Evolutionary conservation across 2,329 filamentous ascomycete species (phyloP).

Genomic region (Xylariomycetidae sp.): DNA sequence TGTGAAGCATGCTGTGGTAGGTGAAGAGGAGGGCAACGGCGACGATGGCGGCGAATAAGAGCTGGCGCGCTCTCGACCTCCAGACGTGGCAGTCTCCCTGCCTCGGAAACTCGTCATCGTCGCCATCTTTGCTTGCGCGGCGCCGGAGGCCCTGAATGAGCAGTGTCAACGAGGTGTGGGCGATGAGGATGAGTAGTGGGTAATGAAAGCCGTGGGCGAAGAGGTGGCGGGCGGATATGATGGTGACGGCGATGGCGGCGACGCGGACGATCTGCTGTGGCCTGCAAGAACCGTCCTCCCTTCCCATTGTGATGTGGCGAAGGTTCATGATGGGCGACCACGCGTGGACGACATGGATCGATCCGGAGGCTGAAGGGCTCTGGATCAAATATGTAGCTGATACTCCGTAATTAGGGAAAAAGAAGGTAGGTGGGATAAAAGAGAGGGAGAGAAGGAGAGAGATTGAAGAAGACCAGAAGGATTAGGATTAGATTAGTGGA

Average conservation of each 20-base stretch:
- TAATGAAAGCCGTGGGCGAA: slow-evolving; percentile 14
- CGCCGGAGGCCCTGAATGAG: slow-evolving; percentile 4
- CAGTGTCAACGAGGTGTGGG: slow-evolving; percentile 10
- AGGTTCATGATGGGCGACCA: too few relatives aligned
- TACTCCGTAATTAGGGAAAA: too few relatives aligned
- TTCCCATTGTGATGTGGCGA: too few relatives aligned
- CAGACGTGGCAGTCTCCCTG: slow-evolving; percentile 7
- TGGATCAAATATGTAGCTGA: too few relatives aligned
- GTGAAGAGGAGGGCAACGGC: slow-evolving; percentile 12
- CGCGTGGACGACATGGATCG: too few relatives aligned
- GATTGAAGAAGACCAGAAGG: too few relatives aligned
- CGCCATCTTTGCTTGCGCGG: slow-evolving; percentile 2
- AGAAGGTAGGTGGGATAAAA: too few relatives aligned
- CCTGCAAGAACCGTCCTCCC: too few relatives aligned
- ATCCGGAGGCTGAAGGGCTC: too few relatives aligned
- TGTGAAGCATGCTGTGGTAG: slow-evolving; percentile 15
- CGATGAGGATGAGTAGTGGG: slow-evolving; percentile 13
- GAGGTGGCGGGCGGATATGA: slow-evolving; percentile 14
- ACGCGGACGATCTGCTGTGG: slow-evolving; percentile 13
- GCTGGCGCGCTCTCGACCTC: slow-evolving; percentile 7
- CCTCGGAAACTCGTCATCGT: too few relatives aligned
- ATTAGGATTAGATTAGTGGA: too few relatives aligned
- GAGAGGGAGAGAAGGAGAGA: too few relatives aligned
- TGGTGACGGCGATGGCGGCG: slow-evolving; percentile 8
- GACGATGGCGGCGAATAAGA: slow-evolving; percentile 6